phyloP scores from a whole-genome alignment of 768 basidiomycete species.

The Plicaturopsis crispa region DNA sequence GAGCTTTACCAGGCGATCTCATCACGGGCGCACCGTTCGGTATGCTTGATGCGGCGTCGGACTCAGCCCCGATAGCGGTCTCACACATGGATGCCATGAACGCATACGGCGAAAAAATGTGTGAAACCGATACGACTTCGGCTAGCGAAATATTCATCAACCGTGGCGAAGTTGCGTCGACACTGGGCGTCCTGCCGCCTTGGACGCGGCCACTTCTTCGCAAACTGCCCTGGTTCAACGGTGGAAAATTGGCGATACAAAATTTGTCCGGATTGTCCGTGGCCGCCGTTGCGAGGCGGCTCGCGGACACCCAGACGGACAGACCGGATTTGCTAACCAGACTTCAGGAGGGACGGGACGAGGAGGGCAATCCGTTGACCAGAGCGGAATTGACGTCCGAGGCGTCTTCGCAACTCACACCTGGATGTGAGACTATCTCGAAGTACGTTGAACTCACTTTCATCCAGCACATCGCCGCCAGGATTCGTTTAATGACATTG shows the following conservation, averaged over 20 bases:
- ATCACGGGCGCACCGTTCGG: constrained; percentile 87
- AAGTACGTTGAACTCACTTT: constrained; percentile 51
- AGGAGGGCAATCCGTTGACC: constrained; percentile 74
- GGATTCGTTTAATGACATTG: constrained; percentile 4
- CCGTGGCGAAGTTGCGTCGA: constrained; percentile 80
- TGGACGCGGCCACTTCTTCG: constrained; percentile 61
- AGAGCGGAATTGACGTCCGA: constrained; percentile 83
- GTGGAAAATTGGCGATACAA: constrained; percentile 58
- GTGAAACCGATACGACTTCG: constrained; percentile 58
- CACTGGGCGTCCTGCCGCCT: constrained; percentile 71
- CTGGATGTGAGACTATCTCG: constrained; percentile 89
- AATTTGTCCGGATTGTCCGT: constrained; percentile 74
- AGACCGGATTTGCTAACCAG: constrained; percentile 77
- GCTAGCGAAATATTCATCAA: constrained; percentile 83
- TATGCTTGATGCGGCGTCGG: constrained; percentile 71
- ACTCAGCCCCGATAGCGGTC: constrained; percentile 62
- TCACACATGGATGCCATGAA: constrained; percentile 47
- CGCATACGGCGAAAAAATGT: constrained; percentile 45
- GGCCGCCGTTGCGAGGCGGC: constrained; percentile 70
- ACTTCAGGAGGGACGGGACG: constrained; percentile 71
- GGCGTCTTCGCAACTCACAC: constrained; percentile 80
- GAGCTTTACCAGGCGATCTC: too few species aligned
- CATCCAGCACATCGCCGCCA: not conserved
- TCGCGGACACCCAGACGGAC: constrained; percentile 61
- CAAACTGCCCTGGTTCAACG: constrained; percentile 69